phyloP scores from a whole-genome alignment of 2,329 filamentous ascomycete genomes.

The Diplodia mutila region DNA sequence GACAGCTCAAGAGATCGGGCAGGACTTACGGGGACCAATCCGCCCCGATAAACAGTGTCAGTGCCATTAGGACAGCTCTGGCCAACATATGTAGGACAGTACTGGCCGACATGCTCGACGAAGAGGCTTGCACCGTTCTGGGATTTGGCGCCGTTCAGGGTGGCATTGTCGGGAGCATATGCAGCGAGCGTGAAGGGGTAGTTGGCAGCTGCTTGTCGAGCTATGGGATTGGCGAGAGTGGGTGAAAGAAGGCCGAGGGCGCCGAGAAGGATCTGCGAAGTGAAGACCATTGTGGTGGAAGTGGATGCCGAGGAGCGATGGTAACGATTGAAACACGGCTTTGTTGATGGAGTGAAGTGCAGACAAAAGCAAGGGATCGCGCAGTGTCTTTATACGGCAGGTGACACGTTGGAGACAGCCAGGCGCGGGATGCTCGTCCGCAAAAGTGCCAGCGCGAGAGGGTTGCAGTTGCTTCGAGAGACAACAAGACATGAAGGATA shows the following conservation, averaged over 20 bases:
- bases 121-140: constrained; percentile 29
- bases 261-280: not conserved
- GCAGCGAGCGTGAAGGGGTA: constrained; percentile 28
- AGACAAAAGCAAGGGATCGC: not conserved
- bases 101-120: constrained; percentile 19
- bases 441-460: not conserved
- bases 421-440: not conserved
- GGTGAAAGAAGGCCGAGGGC: not conserved
- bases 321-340: not conserved
- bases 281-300: not conserved
- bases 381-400: constrained; percentile 7
- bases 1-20: too few relatives aligned
- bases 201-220: not conserved
- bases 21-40: constrained; percentile 29
- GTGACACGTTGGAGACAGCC: not conserved
- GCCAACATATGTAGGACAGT: constrained; percentile 28
- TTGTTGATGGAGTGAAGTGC: not conserved
- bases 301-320: not conserved
- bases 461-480: constrained; percentile 11
- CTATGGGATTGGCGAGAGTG: not conserved
- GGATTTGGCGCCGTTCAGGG: constrained; percentile 30
- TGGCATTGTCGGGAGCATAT: constrained; percentile 26
- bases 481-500: not conserved
- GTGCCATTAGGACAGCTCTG: constrained; percentile 31
- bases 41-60: constrained; percentile 27